Evolutionary conservation across 441 rosid genomes (phyloP).

Genomic region (Capsella rubella): DNA sequence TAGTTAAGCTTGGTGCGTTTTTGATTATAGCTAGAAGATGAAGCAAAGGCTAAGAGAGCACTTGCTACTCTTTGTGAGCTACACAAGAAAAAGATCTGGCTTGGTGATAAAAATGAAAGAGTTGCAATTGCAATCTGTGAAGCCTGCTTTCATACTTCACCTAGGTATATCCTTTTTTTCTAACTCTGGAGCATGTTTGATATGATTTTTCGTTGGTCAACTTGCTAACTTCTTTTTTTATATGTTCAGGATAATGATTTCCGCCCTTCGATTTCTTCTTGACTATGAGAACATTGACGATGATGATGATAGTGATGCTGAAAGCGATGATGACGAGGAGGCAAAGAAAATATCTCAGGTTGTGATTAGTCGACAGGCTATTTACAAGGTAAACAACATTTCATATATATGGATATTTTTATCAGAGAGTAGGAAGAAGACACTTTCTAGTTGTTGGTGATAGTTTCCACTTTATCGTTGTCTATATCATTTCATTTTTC

Average conservation of each 20-base stretch:
- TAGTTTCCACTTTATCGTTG: constrained; percentile 9
- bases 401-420: not conserved
- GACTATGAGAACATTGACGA: constrained; percentile 87
- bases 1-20: constrained; percentile 6
- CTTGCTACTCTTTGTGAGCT: constrained; percentile 80
- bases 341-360: constrained; percentile 53
- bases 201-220: constrained; percentile 23
- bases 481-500: not conserved
- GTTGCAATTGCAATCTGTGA: constrained; percentile 89
- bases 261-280: constrained; percentile 81
- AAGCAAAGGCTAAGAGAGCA: constrained; percentile 75
- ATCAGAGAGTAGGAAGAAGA: not conserved
- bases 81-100: constrained; percentile 87
- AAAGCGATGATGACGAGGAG: constrained; percentile 77
- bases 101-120: constrained; percentile 65
- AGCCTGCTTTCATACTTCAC: constrained; percentile 86
- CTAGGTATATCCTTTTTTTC: constrained; percentile 54
- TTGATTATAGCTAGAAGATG: constrained; percentile 75
- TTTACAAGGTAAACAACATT: constrained; percentile 74
- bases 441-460: not conserved
- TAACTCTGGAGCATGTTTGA: constrained; percentile 9
- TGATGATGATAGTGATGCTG: constrained; percentile 77
- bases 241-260: constrained; percentile 76
- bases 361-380: constrained; percentile 64
- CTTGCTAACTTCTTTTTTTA: constrained; percentile 24